Evolutionary conservation across 805 yeast genomes (phyloP), one percentile per base, ranked within the genome.

Genomic region (Metschnikowia orientalis): DNA sequence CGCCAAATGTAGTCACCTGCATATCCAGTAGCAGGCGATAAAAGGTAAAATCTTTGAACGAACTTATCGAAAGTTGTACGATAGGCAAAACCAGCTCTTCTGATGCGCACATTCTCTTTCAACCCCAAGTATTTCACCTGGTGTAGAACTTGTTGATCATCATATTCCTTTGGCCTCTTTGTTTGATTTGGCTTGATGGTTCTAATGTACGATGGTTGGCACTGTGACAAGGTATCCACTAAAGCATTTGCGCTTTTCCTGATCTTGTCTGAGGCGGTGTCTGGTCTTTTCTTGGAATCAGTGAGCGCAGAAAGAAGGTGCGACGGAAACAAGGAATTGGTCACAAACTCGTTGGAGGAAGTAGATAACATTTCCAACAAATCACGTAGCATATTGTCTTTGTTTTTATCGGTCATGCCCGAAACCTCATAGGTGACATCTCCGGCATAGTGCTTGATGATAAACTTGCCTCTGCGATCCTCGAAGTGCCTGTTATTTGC

Each of bases 71-170:
- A 92, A 0, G 96, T 85, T 45, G 94, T 95, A 62, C 98, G 81
- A 53, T 89, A 92, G 1, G 98, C 98, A 60, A 92, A 92, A 29
- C 98, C 98, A 0, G 98, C 97, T 68, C 98, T 82, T 70, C 98
- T 79, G 47, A 92, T 92, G 43, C 97, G 77, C 31, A 92, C 97
- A 59, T 92, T 92, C 59, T 92, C 98, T 54, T 92, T 92, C 59
- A 92, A 69, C 56, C 98, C 98, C 45, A 92, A 71, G 59, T 92
- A 92, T 54, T 92, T 92, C 46, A 92, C 81, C 65, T 92, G 98
- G 59, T 92, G 98, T 45, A 92, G 68, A 6, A 92, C 98, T 45
- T 88, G 95, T 35, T 75, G 77, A 36, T 78, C 79, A 53, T 89
- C 95, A 56, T 85, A 92, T 49, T 90, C 97, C 23, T 79, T 67